Base-by-base conservation (phyloP, 176 grass and related monocot species). In the Aegilops bicornis region DNA sequence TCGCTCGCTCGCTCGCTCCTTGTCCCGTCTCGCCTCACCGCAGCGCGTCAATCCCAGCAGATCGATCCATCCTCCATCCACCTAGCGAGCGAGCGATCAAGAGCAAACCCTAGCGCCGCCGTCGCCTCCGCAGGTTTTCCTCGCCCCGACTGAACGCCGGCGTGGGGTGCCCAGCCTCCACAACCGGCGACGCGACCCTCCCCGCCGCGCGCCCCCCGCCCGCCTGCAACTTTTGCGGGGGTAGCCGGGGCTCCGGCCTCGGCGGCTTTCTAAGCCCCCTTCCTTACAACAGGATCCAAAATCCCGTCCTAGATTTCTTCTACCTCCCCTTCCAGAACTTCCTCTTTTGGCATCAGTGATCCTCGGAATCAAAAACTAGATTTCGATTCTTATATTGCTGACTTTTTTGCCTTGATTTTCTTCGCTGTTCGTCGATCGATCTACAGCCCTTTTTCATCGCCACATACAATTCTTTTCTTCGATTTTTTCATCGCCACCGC, bases 241-340 rank as follows among this genome's bases (percentile, higher is more conserved):
- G 96, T 95, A 94, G 96, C 96, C 96, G 93, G 93, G 96, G 96
- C 96, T 93, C 92, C 96, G 93, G 96, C 96, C 96, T 98, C 93
- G 93, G 96, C 93, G 93, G 96, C 96, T 95, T 91, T 89, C 79
- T 92, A 96, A 98, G 96, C 92, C 96, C 96, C 96, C 96, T 94
- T 43, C 90, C 89, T 90, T 81, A 91, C 86, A 88, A 85, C 79
- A 88, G 89, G 80, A 91, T 94, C 71, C 64, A 91, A 91, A 91
- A 91, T 91, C 90, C 90, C 86, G 90, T 86, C 90, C 90, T 91
- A 91, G 82, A 91, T 1, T 91, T 91, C 78, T 88, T 91, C 82
- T 91, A 91, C n/a, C 82, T 91, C 8, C 90, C 90, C 0, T 91
- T 91, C 86, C 90, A 91, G 58, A 91, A 91, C 22, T 91, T 88